Percentiles rank a stretch among this genome's conserved stretches.
These are phyloP conservation scores for Isabelozyma gotoi DNA, from an alignment of 805 yeast genomes.

Conservation along the genomic window DNA sequence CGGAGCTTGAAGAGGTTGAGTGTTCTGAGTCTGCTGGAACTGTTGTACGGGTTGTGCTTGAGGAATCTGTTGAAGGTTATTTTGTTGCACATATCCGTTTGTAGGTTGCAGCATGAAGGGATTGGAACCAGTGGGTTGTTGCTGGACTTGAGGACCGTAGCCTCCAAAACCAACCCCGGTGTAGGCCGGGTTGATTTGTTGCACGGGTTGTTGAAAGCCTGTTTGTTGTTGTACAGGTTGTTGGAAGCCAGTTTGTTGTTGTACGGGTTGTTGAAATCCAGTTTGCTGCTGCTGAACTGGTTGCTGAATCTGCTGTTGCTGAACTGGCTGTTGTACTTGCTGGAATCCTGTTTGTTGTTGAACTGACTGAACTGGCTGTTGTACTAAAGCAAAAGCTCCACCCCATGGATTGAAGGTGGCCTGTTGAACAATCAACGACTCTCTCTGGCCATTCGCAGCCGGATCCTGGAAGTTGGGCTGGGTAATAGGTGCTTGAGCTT, in stretches of 20 bases:
- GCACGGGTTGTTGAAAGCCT: not conserved
- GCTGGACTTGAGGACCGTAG: conserved; percentile 31
- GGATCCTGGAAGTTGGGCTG: not conserved
- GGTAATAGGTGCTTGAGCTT: not conserved
- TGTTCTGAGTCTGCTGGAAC: conserved; percentile 4
- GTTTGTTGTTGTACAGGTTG: conserved; percentile 26
- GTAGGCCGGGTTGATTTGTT: conserved; percentile 27
- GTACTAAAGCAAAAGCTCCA: conserved; percentile 8
- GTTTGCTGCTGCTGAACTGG: conserved; percentile 9
- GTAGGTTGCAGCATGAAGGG: conserved; percentile 15
- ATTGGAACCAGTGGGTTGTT: conserved; percentile 20
- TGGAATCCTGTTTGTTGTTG: conserved; percentile 8
- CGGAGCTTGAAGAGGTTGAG: conserved; percentile 8
- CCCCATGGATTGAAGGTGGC: conserved; percentile 44
- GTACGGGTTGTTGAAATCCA: conserved; percentile 8
- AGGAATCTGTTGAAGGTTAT: conserved; percentile 7
- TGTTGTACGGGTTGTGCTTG: conserved; percentile 7
- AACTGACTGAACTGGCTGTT: conserved; percentile 8
- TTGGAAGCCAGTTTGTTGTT: too few species aligned
- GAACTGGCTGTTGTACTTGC: conserved; percentile 14
- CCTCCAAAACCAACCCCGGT: conserved; percentile 67
- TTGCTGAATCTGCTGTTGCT: conserved; percentile 17
- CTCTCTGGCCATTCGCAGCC: conserved; percentile 10
- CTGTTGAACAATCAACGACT: conserved; percentile 36
- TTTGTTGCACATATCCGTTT: conserved; percentile 14